phyloP scores from a whole-genome alignment of 2,329 filamentous ascomycete species.

The Dactylonectria estremocensis region DNA sequence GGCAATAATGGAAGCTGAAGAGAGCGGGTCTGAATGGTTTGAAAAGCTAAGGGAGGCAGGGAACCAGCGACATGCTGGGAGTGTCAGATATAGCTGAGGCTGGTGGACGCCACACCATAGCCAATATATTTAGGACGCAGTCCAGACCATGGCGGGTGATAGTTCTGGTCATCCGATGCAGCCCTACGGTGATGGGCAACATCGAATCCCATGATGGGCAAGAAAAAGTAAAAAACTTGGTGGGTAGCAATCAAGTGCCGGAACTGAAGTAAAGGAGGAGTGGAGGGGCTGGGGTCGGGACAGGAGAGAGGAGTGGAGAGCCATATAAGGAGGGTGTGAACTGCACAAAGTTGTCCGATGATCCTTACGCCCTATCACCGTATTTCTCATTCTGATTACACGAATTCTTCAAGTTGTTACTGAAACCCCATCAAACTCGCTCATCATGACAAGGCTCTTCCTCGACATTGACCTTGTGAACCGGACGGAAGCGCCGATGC shows the following conservation, averaged over 20 bases:
- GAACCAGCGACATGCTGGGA: not conserved
- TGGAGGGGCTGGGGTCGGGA: no score
- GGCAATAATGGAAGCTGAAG: not conserved
- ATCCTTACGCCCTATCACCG: not conserved
- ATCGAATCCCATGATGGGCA: not conserved
- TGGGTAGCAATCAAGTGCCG: not conserved
- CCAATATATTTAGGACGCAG: not conserved
- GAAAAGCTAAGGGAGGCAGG: not conserved
- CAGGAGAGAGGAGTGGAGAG: not conserved
- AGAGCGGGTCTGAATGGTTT: not conserved
- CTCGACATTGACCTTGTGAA: conserved; percentile 77
- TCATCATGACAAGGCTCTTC: conserved; percentile 43
- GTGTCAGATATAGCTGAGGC: not conserved
- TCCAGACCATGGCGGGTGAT: not conserved
- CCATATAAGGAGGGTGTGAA: not conserved
- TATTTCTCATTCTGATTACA: not conserved
- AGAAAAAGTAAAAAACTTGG: not conserved
- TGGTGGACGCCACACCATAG: not conserved
- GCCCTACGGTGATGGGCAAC: not conserved
- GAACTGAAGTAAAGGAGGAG: not conserved
- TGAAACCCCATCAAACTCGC: not conserved
- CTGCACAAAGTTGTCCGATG: not conserved
- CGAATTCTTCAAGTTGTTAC: not conserved
- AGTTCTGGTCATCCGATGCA: not conserved
- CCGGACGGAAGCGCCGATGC: conserved; percentile 69